Evolutionary conservation across 176 grass and related monocot genomes (phyloP).

Genomic region (Olyra latifolia): DNA sequence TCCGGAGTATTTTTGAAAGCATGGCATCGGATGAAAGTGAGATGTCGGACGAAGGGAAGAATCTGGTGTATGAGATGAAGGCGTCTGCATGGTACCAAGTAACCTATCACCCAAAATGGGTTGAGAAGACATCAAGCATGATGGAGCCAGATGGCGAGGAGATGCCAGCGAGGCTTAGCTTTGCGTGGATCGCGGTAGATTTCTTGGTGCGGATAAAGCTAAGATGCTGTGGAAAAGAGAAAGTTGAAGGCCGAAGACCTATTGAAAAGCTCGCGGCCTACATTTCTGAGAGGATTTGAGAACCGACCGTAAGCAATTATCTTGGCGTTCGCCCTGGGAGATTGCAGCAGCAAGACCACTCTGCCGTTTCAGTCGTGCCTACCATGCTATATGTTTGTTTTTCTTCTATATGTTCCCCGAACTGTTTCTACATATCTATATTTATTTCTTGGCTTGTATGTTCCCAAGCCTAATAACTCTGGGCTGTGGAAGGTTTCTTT

Average conservation of each 20-base stretch:
- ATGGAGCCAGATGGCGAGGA: conserved; percentile 37
- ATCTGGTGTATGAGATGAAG: conserved; percentile 57
- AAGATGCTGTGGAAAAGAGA: conserved; percentile 33
- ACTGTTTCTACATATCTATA: background rate
- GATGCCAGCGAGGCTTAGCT: conserved; percentile 57
- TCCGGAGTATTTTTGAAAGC: conserved; percentile 54
- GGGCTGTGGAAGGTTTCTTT: background rate
- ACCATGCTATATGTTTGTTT: background rate
- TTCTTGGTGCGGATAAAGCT: conserved; percentile 72
- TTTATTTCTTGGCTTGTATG: background rate
- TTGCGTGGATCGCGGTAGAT: conserved; percentile 85
- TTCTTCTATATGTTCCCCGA: no score
- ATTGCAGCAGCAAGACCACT: conserved; percentile 68
- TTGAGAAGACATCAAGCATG: conserved; percentile 47
- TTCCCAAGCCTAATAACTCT: background rate
- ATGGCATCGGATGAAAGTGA: conserved; percentile 32
- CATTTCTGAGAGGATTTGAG: conserved; percentile 59
- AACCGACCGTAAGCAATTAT: background rate
- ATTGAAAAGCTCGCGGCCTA: conserved; percentile 64
- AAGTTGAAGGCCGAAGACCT: conserved; percentile 40
- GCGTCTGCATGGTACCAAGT: conserved; percentile 93
- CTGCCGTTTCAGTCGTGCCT: conserved; percentile 41
- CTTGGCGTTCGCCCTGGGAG: background rate
- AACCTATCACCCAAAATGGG: conserved; percentile 76
- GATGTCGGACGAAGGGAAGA: conserved; percentile 54